These are phyloP conservation scores for Ophiocordyceps sinensis DNA, from an alignment of 2,329 filamentous ascomycete species.

Conservation along the genomic window DNA sequence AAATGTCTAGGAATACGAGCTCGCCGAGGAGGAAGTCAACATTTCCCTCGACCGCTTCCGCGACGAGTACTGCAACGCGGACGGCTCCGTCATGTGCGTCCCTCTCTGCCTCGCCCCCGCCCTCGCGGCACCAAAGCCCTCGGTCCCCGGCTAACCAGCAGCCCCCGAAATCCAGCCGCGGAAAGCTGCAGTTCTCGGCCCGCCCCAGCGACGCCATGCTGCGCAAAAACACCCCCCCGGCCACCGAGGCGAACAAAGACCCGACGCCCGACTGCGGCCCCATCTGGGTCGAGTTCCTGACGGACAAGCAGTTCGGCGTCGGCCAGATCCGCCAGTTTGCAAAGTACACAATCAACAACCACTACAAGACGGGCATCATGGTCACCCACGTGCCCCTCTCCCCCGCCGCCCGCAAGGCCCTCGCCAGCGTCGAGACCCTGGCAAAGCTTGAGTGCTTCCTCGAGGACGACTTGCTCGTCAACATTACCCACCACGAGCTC, in stretches of 20 bases:
- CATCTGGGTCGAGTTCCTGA: slow-evolving; percentile 87
- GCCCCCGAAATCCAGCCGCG: slow-evolving; percentile 60
- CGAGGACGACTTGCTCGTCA: slow-evolving; percentile 90
- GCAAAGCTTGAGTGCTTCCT: slow-evolving; percentile 88
- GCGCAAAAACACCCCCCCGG: slow-evolving; percentile 62
- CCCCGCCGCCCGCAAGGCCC: slow-evolving; percentile 73
- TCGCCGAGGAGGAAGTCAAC: slow-evolving; percentile 77
- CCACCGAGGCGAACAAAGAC: slow-evolving; percentile 53
- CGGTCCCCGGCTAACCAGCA: slow-evolving; percentile 33
- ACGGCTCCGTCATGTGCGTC: slow-evolving; percentile 63
- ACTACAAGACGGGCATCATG: slow-evolving; percentile 83
- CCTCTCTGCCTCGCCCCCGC: background rate
- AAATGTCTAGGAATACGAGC: slow-evolving; percentile 67
- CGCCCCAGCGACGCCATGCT: slow-evolving; percentile 75
- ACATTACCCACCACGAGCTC: slow-evolving; percentile 95
- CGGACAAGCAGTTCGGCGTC: slow-evolving; percentile 68
- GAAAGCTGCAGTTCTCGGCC: slow-evolving; percentile 76
- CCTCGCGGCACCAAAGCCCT: background rate
- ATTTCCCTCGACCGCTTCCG: slow-evolving; percentile 77
- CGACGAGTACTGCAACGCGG: slow-evolving; percentile 52
- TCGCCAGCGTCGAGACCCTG: slow-evolving; percentile 59
- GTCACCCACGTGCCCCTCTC: slow-evolving; percentile 73
- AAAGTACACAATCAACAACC: slow-evolving; percentile 62
- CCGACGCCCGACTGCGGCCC: slow-evolving; percentile 65
- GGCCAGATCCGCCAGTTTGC: slow-evolving; percentile 87